phyloP scores from a whole-genome alignment of 2,329 filamentous ascomycete species.

The Bipolaris sorokiniana region DNA sequence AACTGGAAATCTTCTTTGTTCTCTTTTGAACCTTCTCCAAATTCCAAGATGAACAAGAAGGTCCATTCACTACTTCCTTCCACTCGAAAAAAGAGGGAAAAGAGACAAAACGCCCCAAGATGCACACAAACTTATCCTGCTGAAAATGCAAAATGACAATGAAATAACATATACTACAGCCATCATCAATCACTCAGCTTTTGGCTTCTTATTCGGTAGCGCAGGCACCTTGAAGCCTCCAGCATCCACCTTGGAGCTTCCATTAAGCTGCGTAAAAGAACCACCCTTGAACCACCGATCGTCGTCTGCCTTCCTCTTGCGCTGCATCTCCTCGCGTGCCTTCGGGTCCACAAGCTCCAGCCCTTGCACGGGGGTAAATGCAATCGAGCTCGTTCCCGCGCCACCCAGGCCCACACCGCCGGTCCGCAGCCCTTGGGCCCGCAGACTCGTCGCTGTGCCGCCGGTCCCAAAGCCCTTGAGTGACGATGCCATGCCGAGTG shows the following conservation, averaged over 20 bases:
- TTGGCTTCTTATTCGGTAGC: constrained; percentile 73
- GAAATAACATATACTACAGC: not conserved
- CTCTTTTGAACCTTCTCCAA: no score
- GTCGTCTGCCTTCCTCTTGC: constrained; percentile 92
- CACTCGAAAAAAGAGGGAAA: not conserved
- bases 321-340: constrained; percentile 81
- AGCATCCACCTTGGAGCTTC: constrained; percentile 55
- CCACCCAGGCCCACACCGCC: constrained; percentile 76
- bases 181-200: constrained; percentile 21
- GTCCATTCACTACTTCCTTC: not conserved
- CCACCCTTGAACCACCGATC: constrained; percentile 97
- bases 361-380: constrained; percentile 93
- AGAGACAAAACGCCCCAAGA: not conserved
- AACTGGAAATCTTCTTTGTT: no score
- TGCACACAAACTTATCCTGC: not conserved
- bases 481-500: constrained; percentile 62
- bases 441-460: constrained; percentile 70
- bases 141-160: not conserved
- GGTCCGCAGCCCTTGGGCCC: constrained; percentile 78
- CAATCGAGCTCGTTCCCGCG: constrained; percentile 80
- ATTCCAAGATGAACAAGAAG: no score
- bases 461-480: constrained; percentile 77
- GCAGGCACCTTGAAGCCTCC: constrained; percentile 83
- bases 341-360: constrained; percentile 95
- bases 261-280: constrained; percentile 87